Percentiles rank a stretch among this genome's conserved stretches.
Conservation (phyloP, 805 yeast genomes). For the Metschnikowia hibisci region DNA sequence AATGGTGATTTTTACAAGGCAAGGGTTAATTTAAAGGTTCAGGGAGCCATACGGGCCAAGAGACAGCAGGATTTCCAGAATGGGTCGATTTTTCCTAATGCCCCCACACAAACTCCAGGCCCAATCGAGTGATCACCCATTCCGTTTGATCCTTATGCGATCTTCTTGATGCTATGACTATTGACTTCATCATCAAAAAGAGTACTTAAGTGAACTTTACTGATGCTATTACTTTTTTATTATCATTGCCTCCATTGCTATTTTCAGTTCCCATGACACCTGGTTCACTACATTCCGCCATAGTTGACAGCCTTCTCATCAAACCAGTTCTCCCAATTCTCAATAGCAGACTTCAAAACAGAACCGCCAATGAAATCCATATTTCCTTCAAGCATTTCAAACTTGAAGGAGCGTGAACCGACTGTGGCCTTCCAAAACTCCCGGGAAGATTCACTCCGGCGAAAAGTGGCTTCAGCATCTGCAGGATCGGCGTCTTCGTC, state of each 20-base stretch:
- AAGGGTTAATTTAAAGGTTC: constrained; percentile 35
- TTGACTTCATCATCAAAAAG: too few relatives aligned
- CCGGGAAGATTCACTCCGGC: constrained; percentile 38
- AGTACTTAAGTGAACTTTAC: too few relatives aligned
- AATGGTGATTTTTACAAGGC: constrained; percentile 39
- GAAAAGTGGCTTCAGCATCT: constrained; percentile 24
- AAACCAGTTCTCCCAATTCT: constrained; percentile 74
- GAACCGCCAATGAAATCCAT: constrained; percentile 73
- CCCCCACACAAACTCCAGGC: constrained; percentile 2
- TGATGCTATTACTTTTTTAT: too few relatives aligned
- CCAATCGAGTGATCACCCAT: neutral
- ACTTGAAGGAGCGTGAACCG: constrained; percentile 46
- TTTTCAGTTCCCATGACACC: neutral
- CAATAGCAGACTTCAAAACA: constrained; percentile 51
- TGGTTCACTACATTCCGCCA: constrained; percentile 15
- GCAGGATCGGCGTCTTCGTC: constrained; percentile 27
- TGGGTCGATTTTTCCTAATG: constrained; percentile 40
- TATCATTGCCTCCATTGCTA: neutral
- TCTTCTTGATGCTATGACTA: neutral
- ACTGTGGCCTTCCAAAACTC: constrained; percentile 43
- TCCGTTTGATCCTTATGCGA: neutral
- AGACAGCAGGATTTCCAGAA: constrained; percentile 26
- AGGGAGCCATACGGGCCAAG: constrained; percentile 26
- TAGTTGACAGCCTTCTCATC: constrained; percentile 65
- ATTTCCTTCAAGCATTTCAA: constrained; percentile 68